Conservation (phyloP, 2,329 filamentous ascomycete genomes). For the Coniochaeta pulveracea region DNA sequence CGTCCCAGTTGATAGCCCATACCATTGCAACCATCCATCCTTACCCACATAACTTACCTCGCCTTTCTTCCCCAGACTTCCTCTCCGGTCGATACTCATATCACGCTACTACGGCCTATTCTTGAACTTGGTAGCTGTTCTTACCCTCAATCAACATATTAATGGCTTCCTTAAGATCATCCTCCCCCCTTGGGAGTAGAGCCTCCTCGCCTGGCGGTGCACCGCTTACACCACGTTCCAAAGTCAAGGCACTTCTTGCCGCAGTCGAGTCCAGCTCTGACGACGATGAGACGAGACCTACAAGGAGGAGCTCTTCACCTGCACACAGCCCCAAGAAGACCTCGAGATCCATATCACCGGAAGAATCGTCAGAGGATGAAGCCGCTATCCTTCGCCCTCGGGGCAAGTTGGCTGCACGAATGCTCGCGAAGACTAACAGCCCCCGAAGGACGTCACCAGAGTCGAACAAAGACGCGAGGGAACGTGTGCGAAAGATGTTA, state of each 20-base stretch:
- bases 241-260: conserved; percentile 41
- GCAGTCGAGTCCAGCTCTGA: conserved; percentile 38
- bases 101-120: too few species aligned
- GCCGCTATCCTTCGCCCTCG: conserved; percentile 42
- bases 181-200: conserved; percentile 29
- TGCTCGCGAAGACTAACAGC: conserved; percentile 30
- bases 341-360: background rate
- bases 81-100: too few species aligned
- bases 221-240: conserved; percentile 40
- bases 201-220: conserved; percentile 28
- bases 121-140: too few species aligned
- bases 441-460: conserved; percentile 13
- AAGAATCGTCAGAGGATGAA: conserved; percentile 18
- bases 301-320: background rate
- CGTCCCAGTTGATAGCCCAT: too few species aligned
- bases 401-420: conserved; percentile 53
- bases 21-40: too few species aligned
- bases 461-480: conserved; percentile 21
- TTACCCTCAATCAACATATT: conserved; percentile 6
- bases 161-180: conserved; percentile 38
- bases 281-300: conserved; percentile 16
- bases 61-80: too few species aligned
- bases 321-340: too few species aligned
- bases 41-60: too few species aligned
- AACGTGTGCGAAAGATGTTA: conserved; percentile 32